Evolutionary conservation across 768 basidiomycete genomes (phyloP), one percentile per base, ranked within the genome.

Genomic region (Cyclocybe aegerita): DNA sequence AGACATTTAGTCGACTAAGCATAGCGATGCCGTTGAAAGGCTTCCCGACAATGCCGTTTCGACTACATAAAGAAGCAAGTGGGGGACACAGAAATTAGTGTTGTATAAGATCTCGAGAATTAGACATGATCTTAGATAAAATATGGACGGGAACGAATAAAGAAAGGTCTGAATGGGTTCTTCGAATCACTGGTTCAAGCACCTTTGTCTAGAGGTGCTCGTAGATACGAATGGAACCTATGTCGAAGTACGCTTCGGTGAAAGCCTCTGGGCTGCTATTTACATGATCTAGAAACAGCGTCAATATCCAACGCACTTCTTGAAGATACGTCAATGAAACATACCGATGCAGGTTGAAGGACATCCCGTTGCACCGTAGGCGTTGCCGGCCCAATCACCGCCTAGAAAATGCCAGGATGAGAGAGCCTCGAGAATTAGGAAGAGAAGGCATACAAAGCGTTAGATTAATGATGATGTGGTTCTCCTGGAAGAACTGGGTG

Each of bases 381-480:
- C 67, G 39, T 59, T 59, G 4, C 83, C 83, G 4, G 84, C 86
- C 82, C 80, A 86, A 55, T 81, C 63, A 4, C 63, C 63, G 29
- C 63, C 63, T 64, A 52, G 9, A 31, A 33, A 9, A n/a, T 12
- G 7, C 11, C 33, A 31, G 14, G 32, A 16, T 50, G 14, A 15
- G 32, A 12, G 9, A 37, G 37, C 4, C 31, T 4, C 2, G n/a
- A 9, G 33, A 15, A 31, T 0, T 36, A 45, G 17, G n/a, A n/a
- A 54, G 35, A 57, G 41, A 47, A 14, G 7, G 38, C 64, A 40
- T 52, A 66, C 76, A 77, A 44, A 77, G 67, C 1, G 74, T 75
- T 32, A 77, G 53, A 50, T 88, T 82, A 54, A 89, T 86, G 58
- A 87, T 74, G 46, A 88, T 85, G 54, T 82, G 83, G 58, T 86